phyloP scores from a whole-genome alignment of 1,284 basidiomycete species.

The Microstroma glucosiphilum region DNA sequence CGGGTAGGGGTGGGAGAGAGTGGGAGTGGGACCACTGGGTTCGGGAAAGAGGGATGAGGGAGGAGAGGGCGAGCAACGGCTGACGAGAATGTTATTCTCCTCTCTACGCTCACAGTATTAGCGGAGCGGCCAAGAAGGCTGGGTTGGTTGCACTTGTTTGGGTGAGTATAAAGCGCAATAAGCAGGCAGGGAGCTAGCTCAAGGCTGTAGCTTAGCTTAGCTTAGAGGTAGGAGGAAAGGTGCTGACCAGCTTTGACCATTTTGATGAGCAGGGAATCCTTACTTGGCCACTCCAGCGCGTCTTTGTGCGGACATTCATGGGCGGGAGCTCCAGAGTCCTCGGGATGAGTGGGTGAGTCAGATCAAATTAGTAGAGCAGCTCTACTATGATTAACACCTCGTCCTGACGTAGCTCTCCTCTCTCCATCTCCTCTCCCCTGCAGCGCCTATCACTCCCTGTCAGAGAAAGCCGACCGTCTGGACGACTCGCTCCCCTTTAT shows the following conservation, averaged over 20 bases:
- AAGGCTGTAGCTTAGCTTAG: not conserved
- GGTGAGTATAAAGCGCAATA: conserved; percentile 13
- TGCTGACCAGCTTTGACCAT: not conserved
- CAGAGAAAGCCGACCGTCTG: conserved; percentile 19
- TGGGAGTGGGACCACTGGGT: no score
- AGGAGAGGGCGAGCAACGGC: no score
- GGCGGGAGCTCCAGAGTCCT: conserved; percentile 29
- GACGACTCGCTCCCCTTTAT: conserved; percentile 22
- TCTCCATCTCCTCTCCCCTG: not conserved
- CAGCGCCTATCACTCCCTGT: conserved; percentile 20
- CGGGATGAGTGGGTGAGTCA: conserved; percentile 17
- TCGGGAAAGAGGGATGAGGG: no score
- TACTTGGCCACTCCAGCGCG: conserved; percentile 39
- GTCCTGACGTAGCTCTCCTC: conserved; percentile 4
- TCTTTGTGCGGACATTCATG: conserved; percentile 43
- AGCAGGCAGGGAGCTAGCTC: not conserved
- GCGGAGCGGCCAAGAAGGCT: conserved; percentile 29
- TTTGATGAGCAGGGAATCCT: conserved; percentile 16
- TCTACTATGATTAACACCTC: conserved; percentile 1
- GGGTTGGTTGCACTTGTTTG: conserved; percentile 24
- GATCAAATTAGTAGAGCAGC: not conserved
- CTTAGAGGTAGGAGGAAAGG: no score
- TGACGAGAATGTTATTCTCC: no score
- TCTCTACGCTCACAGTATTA: not conserved
- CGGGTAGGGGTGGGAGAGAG: no score